These are phyloP conservation scores for Epichloe uncinata DNA, from an alignment of 2,329 filamentous ascomycete species.

Conservation along the genomic window DNA sequence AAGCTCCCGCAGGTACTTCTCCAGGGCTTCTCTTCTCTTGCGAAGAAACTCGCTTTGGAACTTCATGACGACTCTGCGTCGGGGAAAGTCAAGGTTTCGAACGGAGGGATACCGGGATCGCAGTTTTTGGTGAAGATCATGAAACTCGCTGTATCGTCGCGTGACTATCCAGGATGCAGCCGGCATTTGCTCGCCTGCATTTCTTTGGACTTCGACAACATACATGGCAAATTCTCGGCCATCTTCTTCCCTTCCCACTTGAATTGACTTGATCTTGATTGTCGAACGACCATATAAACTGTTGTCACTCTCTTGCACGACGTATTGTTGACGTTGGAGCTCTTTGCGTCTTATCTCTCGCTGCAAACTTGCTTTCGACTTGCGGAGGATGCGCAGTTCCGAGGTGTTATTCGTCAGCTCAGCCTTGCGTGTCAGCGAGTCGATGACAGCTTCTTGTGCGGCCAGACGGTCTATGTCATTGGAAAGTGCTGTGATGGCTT, in stretches of 20 bases:
- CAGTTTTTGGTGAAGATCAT: slow-evolving; percentile 83
- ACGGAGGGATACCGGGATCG: slow-evolving; percentile 78
- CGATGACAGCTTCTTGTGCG: slow-evolving; percentile 80
- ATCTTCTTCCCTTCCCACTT: slow-evolving; percentile 83
- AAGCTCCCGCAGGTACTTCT: slow-evolving; percentile 72
- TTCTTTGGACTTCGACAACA: slow-evolving; percentile 78
- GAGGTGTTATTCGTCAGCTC: slow-evolving; percentile 95
- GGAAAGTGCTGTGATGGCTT: slow-evolving; percentile 80
- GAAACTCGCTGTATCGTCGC: slow-evolving; percentile 93
- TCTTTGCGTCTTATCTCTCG: slow-evolving; percentile 89
- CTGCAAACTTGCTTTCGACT: slow-evolving; percentile 86
- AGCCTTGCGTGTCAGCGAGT: slow-evolving; percentile 84
- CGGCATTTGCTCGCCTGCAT: slow-evolving; percentile 89
- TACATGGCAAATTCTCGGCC: slow-evolving; percentile 91
- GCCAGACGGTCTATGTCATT: slow-evolving; percentile 81
- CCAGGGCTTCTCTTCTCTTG: slow-evolving; percentile 70
- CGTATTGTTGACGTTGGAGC: slow-evolving; percentile 90
- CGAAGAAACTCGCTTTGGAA: slow-evolving; percentile 91
- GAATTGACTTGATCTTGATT: slow-evolving; percentile 81
- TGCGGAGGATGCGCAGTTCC: slow-evolving; percentile 79
- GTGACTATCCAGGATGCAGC: slow-evolving; percentile 90
- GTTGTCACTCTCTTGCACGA: slow-evolving; percentile 95
- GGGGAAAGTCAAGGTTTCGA: slow-evolving; percentile 79
- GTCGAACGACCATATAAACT: slow-evolving; percentile 86
- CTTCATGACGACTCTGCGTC: slow-evolving; percentile 88